Evolutionary conservation across 2,329 filamentous ascomycete species (phyloP).

Genomic region (Blastomyces parvus): DNA sequence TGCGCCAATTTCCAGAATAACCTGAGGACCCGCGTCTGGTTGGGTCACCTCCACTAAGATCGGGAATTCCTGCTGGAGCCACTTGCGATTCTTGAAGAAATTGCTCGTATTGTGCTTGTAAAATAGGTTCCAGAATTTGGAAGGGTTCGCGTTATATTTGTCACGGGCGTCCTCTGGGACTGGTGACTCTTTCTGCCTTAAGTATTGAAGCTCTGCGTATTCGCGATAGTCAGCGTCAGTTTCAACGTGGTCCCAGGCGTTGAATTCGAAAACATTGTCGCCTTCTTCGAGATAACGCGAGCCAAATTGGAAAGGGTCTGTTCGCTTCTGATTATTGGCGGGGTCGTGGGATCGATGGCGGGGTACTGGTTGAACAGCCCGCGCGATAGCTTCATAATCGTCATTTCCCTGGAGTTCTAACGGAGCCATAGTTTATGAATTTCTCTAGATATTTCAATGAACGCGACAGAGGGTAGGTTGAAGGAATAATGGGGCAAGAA

Average conservation of each 20-base stretch:
- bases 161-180: constrained; percentile 88
- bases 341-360: constrained; percentile 60
- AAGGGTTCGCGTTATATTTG: constrained; percentile 81
- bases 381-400: constrained; percentile 26
- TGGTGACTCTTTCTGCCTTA: constrained; percentile 71
- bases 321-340: constrained; percentile 69
- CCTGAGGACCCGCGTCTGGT: constrained; percentile 57
- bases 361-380: constrained; percentile 43
- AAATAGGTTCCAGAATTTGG: constrained; percentile 96
- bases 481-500: background rate
- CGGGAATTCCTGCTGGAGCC: constrained; percentile 93
- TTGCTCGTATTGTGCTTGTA: constrained; percentile 97
- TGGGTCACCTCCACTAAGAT: constrained; percentile 67
- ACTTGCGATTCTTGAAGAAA: constrained; percentile 98
- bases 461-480: background rate
- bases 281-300: constrained; percentile 72
- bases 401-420: constrained; percentile 17
- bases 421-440: constrained; percentile 6
- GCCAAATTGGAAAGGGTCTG: constrained; percentile 91
- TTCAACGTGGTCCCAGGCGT: constrained; percentile 97
- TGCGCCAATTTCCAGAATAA: constrained; percentile 82
- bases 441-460: background rate
- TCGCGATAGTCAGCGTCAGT: constrained; percentile 80
- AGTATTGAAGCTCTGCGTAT: constrained; percentile 76
- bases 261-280: constrained; percentile 93